Evolutionary conservation across 176 grass and related monocot genomes (phyloP), one percentile per base, ranked within the genome.

Genomic region (Rhipidocladum racemiflorum): DNA sequence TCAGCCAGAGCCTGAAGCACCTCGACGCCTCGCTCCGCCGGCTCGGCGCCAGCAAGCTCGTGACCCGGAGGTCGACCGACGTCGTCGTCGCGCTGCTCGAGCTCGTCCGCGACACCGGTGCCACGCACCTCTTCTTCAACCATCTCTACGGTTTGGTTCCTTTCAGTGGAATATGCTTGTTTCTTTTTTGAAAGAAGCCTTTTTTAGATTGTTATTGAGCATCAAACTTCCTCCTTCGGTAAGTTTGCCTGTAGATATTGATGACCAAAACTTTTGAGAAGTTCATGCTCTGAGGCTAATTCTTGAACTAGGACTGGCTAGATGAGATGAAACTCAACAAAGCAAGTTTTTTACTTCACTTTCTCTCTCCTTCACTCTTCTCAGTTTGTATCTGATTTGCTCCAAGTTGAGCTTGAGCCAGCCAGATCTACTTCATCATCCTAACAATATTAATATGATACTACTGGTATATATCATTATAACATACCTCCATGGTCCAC

Each of bases 91-190:
- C 91, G 15, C 87, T 98, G 44, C 85, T 95, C 36, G 67, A 98
- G 23, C 44, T 98, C n/a, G 90, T 93, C 76, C 92, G 74, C 63
- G 44, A 73, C 73, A 91, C 90, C 72, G 85, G 85, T 42, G 85
- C 96, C 87, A 90, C 92, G 72, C 94, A 88, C 74, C 79, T 98
- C 82, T 95, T 90, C 92, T 98, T 98, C 88, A 98, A 95, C 75
- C 92, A 98, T 70, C 92, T 98, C 63, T 98, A 95, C 63, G 92
- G 92, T 98, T 80, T 69, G 68, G 32, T 80, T 70, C 39, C 53
- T 54, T 44, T 27, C 65, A 12, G 25, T 72, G 3, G 9, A 61
- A 25, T 35, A 56, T 43, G 18, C 61, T 12, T 50, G 24, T 49
- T 42, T 44, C 30, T 59, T 72, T 65, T 78, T 73, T 18, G 32